A percentile compares a stretch with the other conserved stretches of the same genome.
These are phyloP conservation scores for Coniosporium tulheliwenetii DNA, from an alignment of 2,329 filamentous ascomycete species.

Conservation along the genomic window DNA sequence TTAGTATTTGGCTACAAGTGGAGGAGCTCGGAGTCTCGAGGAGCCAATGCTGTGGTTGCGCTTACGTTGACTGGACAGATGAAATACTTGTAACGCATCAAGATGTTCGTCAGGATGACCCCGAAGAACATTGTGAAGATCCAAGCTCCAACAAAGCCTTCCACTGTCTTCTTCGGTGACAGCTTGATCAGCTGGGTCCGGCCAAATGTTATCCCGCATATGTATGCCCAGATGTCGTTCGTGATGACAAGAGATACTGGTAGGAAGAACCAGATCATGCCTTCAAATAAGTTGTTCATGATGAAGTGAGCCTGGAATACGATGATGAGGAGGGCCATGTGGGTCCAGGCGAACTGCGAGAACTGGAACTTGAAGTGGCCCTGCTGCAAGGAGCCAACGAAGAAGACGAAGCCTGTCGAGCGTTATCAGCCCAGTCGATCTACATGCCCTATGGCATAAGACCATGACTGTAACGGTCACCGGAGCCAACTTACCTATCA, in stretches of 20 bases:
- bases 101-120: conserved; percentile 62
- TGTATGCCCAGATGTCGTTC: conserved; percentile 96
- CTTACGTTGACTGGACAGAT: conserved; percentile 84
- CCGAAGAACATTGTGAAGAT: conserved; percentile 84
- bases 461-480: background rate
- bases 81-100: conserved; percentile 91
- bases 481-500: conserved; percentile 55
- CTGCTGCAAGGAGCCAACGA: conserved; percentile 85
- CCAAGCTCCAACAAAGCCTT: conserved; percentile 95
- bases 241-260: conserved; percentile 90
- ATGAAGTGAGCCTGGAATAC: conserved; percentile 97
- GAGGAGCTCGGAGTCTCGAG: too few species aligned
- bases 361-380: conserved; percentile 98
- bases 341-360: conserved; percentile 97
- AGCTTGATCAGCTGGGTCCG: conserved; percentile 94
- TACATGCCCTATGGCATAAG: background rate
- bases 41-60: conserved; percentile 2
- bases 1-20: conserved; percentile 5
- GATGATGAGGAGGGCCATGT: conserved; percentile 97
- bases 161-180: conserved; percentile 97
- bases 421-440: background rate
- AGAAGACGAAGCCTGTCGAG: conserved; percentile 79
- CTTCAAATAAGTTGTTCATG: conserved; percentile 99
- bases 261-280: conserved; percentile 99
- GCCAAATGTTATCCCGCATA: conserved; percentile 94